phyloP scores from a whole-genome alignment of 169 alveolate species.

The Pseudocohnilembus persalinus region DNA sequence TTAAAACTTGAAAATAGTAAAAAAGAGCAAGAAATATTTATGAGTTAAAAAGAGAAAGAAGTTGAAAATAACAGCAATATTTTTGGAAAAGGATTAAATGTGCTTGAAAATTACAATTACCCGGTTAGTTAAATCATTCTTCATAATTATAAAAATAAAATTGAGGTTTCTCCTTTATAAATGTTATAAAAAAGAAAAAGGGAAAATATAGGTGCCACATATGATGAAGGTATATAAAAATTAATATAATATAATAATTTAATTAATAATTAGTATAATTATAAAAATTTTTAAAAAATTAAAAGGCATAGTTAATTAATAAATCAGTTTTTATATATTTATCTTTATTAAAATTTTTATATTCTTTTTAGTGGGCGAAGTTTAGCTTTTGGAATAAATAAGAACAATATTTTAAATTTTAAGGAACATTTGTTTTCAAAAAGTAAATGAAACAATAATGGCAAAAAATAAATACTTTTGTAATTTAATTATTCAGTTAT shows the following conservation, averaged over 20 bases:
- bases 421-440: conserved; percentile 78
- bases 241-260: conserved; percentile 43
- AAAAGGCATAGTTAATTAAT: conserved; percentile 1
- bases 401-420: conserved; percentile 68
- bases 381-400: conserved; percentile 70
- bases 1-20: too few relatives aligned
- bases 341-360: not conserved
- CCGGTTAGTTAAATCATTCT: conserved; percentile 5
- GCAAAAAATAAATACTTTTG: conserved; percentile 66
- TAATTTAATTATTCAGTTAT: conserved; percentile 64
- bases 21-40: not conserved
- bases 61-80: not conserved
- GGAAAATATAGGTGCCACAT: conserved; percentile 46
- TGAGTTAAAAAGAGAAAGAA: too few relatives aligned
- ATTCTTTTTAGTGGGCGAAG: conserved; percentile 59
- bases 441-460: conserved; percentile 76
- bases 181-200: conserved; percentile 2
- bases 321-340: not conserved
- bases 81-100: not conserved
- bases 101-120: conserved; percentile 16
- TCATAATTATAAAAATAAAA: conserved; percentile 2
- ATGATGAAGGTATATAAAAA: conserved; percentile 52
- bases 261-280: conserved; percentile 6
- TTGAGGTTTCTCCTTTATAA: conserved; percentile 9
- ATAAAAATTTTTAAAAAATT: conserved; percentile 29